Percentiles rank a stretch among this genome's conserved stretches.
phyloP scores from a whole-genome alignment of 2,329 filamentous ascomycete species.

The Chaetomium olivaceum region DNA sequence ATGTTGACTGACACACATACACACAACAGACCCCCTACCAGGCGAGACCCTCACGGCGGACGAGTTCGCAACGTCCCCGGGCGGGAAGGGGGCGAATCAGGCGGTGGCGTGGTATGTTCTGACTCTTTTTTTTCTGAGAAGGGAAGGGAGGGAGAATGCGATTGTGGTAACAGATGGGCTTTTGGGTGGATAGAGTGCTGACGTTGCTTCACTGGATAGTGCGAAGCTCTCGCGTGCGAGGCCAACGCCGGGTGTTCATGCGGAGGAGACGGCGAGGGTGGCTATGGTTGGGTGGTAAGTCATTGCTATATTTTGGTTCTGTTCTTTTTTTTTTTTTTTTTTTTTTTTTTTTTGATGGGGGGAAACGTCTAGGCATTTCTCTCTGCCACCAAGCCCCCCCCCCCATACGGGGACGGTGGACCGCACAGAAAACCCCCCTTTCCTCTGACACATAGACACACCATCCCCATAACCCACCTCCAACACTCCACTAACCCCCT shows the following conservation, averaged over 20 bases:
- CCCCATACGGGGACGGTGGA: too few relatives aligned
- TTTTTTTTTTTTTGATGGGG: too few relatives aligned
- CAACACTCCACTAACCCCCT: too few relatives aligned
- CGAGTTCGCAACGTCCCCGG: slow-evolving; percentile 76
- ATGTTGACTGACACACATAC: too few relatives aligned
- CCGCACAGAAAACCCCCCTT: too few relatives aligned
- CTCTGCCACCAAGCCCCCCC: neutral
- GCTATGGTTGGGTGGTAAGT: slow-evolving; percentile 66
- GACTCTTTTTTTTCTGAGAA: neutral
- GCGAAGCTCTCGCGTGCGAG: slow-evolving; percentile 2
- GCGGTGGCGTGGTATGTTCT: slow-evolving; percentile 69
- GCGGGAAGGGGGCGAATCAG: slow-evolving; percentile 96
- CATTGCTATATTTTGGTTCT: neutral
- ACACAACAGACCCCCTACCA: slow-evolving; percentile 60
- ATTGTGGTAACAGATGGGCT: too few relatives aligned
- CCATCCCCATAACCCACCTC: neutral
- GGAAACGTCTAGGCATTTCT: neutral
- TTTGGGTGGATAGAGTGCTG: neutral
- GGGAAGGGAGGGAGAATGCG: too few relatives aligned
- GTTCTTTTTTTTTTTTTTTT: too few relatives aligned
- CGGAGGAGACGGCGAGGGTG: slow-evolving; percentile 45
- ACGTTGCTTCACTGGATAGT: neutral
- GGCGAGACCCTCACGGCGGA: slow-evolving; percentile 86
- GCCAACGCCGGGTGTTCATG: neutral
- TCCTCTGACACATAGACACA: too few relatives aligned